A percentile compares a stretch with the other conserved stretches of the same genome.
Conservation (phyloP, 768 basidiomycete species). For the Amanita phalloides region DNA sequence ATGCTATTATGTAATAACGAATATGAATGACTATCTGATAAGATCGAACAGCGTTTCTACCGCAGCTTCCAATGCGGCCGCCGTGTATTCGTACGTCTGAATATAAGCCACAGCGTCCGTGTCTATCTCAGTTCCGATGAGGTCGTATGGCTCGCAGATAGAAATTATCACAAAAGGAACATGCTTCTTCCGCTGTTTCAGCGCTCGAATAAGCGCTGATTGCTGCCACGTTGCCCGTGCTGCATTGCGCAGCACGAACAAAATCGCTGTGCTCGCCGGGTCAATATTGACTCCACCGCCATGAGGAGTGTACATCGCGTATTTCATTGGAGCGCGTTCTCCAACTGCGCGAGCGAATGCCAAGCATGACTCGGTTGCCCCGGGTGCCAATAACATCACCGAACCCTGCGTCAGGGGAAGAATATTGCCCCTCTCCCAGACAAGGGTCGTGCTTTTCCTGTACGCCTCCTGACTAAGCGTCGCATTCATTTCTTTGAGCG, state of each 20-base stretch:
- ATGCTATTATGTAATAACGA: conserved; percentile 4
- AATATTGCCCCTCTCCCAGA: conserved; percentile 26
- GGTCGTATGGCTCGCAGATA: conserved; percentile 61
- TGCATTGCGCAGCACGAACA: conserved; percentile 53
- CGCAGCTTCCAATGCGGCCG: conserved; percentile 35
- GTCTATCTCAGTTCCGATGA: conserved; percentile 19
- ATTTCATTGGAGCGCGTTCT: conserved; percentile 9
- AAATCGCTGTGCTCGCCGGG: conserved; percentile 29
- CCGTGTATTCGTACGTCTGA: conserved; percentile 51
- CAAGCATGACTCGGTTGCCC: conserved; percentile 32
- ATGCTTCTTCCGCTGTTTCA: conserved; percentile 9
- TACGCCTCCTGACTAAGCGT: conserved; percentile 39
- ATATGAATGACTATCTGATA: conserved; percentile 2
- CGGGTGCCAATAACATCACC: conserved; percentile 48
- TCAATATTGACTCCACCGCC: neutral
- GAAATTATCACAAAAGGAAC: conserved; percentile 38
- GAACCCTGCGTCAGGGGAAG: conserved; percentile 22
- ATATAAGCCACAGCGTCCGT: conserved; percentile 25
- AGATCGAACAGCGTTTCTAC: conserved; percentile 27
- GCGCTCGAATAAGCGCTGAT: conserved; percentile 22
- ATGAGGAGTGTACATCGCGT: too few species aligned
- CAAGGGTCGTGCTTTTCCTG: conserved; percentile 30
- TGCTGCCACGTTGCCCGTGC: conserved; percentile 43
- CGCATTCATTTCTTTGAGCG: conserved; percentile 27
- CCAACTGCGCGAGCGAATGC: conserved; percentile 32